Conservation (phyloP, 2,329 filamentous ascomycete genomes). For the Arthrobotrys megalospora region DNA sequence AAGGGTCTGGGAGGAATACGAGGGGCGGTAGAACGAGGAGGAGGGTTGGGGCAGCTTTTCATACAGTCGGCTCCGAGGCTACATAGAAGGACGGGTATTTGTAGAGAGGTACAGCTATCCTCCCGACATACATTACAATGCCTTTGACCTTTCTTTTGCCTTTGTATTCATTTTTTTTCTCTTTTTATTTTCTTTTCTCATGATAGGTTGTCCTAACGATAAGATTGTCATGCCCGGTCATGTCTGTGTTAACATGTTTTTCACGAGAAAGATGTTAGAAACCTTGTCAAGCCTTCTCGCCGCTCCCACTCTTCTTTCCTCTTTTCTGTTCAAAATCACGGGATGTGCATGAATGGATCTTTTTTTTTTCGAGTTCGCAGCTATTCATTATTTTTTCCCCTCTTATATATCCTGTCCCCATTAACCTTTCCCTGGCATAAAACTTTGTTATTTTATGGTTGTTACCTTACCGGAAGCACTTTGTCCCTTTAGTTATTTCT, state of each 20-base stretch:
- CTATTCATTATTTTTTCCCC: not conserved
- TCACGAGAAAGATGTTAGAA: conserved; percentile 1
- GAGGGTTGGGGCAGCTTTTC: conserved; percentile 31
- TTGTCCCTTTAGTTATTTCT: not conserved
- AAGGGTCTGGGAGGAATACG: not conserved
- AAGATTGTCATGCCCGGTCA: conserved; percentile 22
- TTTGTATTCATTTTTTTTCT: not conserved
- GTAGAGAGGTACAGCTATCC: conserved; percentile 16
- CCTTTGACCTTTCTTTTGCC: conserved; percentile 1
- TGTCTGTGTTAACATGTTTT: conserved; percentile 24
- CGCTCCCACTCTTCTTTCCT: not conserved
- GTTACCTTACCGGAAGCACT: not conserved
- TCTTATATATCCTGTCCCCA: not conserved
- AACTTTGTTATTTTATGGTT: not conserved
- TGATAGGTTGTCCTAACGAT: conserved; percentile 25
- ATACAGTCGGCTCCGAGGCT: conserved; percentile 3
- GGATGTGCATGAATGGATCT: conserved; percentile 9
- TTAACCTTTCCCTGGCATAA: not conserved
- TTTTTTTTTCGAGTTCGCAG: not conserved
- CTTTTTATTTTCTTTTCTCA: not conserved
- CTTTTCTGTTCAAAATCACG: conserved; percentile 4
- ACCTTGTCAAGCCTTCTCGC: not conserved
- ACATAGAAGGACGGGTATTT: conserved; percentile 8
- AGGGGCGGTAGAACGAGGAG: conserved; percentile 3
- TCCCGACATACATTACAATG: not conserved